These are phyloP conservation scores for Staphylotrichum longicolle DNA, from an alignment of 495 filamentous ascomycete genomes.

Conservation along the genomic window DNA sequence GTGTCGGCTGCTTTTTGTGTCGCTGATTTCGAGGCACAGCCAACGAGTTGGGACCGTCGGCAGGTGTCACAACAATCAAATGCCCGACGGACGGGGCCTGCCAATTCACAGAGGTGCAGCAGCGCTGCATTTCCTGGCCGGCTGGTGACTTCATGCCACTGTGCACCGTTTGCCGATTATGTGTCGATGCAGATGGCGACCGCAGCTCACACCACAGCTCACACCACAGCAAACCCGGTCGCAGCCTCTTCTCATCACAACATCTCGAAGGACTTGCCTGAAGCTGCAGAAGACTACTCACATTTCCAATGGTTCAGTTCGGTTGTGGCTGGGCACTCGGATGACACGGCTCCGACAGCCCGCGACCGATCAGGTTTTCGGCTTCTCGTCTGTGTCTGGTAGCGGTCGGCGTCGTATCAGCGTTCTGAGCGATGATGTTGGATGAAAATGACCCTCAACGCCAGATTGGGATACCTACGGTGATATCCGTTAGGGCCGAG, in stretches of 20 bases:
- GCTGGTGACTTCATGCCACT: neutral
- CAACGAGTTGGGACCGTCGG: slow-evolving; percentile 1
- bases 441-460: too few species aligned
- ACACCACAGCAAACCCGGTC: neutral
- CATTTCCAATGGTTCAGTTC: neutral
- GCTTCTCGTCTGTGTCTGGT: neutral
- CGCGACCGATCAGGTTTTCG: slow-evolving; percentile 3
- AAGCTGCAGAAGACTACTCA: slow-evolving; percentile 3
- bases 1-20: neutral
- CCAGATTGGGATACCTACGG: too few species aligned
- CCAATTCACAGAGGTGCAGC: neutral
- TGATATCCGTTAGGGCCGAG: too few species aligned
- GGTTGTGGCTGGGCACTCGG: slow-evolving; percentile 9
- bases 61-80: slow-evolving; percentile 10
- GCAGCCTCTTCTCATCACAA: neutral
- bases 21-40: slow-evolving; percentile 13
- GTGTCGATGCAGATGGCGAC: neutral
- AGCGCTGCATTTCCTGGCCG: slow-evolving; percentile 1
- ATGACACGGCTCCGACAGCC: neutral
- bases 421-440: neutral
- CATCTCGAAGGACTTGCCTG: neutral
- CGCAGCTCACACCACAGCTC: neutral
- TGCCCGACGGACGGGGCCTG: neutral
- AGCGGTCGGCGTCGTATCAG: neutral
- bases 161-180: neutral